Conservation (phyloP, 768 basidiomycete species). For the Sporobolomyces roseus region DNA sequence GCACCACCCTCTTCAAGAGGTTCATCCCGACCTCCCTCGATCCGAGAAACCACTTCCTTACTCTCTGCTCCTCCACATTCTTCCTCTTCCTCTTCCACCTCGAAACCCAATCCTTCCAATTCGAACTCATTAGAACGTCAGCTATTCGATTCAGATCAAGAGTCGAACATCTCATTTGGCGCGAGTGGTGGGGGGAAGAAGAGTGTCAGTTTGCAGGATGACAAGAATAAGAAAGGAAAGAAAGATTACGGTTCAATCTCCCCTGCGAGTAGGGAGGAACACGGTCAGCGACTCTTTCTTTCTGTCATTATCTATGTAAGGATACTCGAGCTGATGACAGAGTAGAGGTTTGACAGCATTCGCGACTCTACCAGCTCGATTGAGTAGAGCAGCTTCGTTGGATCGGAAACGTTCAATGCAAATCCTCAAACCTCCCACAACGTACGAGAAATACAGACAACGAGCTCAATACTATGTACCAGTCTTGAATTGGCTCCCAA, state of each 20-base stretch:
- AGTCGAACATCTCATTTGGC: neutral
- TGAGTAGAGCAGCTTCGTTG: slow-evolving; percentile 7
- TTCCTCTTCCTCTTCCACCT: neutral
- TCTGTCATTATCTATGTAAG: neutral
- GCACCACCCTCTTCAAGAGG: neutral
- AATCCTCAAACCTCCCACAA: neutral
- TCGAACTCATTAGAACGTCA: neutral
- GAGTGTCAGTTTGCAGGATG: neutral
- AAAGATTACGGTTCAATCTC: slow-evolving; percentile 2
- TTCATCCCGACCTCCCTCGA: neutral
- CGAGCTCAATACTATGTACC: slow-evolving; percentile 34
- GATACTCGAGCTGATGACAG: neutral
- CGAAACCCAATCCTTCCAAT: neutral
- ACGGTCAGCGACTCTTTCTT: neutral
- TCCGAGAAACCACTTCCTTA: slow-evolving; percentile 1
- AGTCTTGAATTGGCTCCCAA: slow-evolving; percentile 42
- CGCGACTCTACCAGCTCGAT: slow-evolving; percentile 24
- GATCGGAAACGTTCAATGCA: slow-evolving; percentile 14
- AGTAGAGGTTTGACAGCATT: slow-evolving; percentile 1
- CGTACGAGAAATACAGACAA: neutral
- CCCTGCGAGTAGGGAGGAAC: slow-evolving; percentile 5
- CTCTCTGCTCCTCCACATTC: neutral
- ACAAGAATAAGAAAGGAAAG: neutral
- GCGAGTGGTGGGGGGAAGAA: neutral
- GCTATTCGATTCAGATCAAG: slow-evolving; percentile 9